Evolutionary conservation across 208 protist species (phyloP), one percentile per base, ranked within the genome.

Genomic region (Endotrypanum monterogeii): DNA sequence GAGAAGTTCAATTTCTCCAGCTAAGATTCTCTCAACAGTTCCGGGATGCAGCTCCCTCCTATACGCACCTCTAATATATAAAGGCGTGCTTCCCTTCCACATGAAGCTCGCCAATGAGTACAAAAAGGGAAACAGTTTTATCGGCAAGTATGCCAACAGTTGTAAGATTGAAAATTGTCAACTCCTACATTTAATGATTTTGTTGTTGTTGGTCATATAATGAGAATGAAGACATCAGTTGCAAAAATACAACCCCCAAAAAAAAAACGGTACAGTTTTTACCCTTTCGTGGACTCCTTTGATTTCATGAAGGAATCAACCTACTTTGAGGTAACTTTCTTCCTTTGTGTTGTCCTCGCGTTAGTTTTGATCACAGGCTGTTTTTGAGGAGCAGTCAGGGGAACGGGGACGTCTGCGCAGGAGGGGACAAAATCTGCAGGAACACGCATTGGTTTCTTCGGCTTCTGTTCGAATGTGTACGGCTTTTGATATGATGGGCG

Each of bases 371-470:
- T 62, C 28, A 48, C 39, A 35, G 58, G 52, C 52, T 60, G 67
- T 41, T 51, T 52, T 8, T 14, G 60, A 2, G 12, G 7, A 2
- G 28, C 16, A 25, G 9, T 12, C 14, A 25, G 67, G 12, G 78
- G 76, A 51, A 83, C 58, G 9, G 83, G 68, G 9, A 86, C 82
- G 11, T 80, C 68, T 32, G 91, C 91, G 80, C 91, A 96, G 5
- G 87, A 75, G 23, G 89, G 91, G 74, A 92, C 89, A 82, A 96
- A 96, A 79, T 94, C 85, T 5, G 73, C 61, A 41, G 79, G 8
- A 48, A 96, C 91, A 61, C 83, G 90, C 74, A 89, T 71, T 9
- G 74, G 41, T 56, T 85, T 85, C 48, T 71, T 74, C 25, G 73
- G 57, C 23, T 66, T 16, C 9, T 75, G 75, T 8, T 91, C 74